Percentiles rank a stretch among this genome's conserved stretches.
Evolutionary conservation across 192 early-diverging fungal genomes (phyloP).

Genomic region (Coemansia sp.): DNA sequence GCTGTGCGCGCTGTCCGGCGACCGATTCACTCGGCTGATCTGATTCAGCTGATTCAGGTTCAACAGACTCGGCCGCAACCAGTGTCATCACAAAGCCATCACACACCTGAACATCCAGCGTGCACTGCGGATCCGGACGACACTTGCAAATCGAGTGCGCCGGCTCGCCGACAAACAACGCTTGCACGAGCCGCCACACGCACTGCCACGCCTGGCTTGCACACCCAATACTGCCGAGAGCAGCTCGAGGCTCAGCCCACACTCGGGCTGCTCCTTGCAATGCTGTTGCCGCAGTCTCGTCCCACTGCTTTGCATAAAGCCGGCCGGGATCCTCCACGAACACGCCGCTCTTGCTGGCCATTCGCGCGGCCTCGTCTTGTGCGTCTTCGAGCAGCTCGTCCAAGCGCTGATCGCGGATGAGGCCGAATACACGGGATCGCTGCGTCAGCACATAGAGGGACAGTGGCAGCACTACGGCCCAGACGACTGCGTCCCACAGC

Average conservation of each 20-base stretch:
- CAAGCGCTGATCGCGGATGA: conserved; percentile 2
- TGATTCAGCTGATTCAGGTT: background rate
- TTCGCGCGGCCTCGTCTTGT: conserved; percentile 12
- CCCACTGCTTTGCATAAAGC: conserved; percentile 41
- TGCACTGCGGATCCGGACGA: background rate
- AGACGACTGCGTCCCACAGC: conserved; percentile 83
- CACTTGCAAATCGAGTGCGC: background rate
- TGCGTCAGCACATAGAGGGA: conserved; percentile 20
- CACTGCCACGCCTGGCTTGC: conserved; percentile 23
- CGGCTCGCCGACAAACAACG: conserved; percentile 18
- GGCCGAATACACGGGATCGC: conserved; percentile 22
- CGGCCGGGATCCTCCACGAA: conserved; percentile 40
- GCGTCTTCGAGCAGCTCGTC: conserved; percentile 18
- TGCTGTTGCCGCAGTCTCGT: conserved; percentile 44
- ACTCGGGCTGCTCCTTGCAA: conserved; percentile 27
- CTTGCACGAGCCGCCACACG: conserved; percentile 25
- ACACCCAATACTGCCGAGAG: conserved; percentile 13
- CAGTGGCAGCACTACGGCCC: conserved; percentile 84
- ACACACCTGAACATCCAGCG: background rate
- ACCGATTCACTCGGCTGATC: background rate
- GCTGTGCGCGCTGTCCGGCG: background rate
- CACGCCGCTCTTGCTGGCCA: conserved; percentile 37
- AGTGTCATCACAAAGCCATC: conserved; percentile 1
- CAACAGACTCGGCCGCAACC: background rate
- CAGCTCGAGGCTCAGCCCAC: conserved; percentile 18